Evolutionary conservation across 495 filamentous ascomycete species (phyloP), one percentile per base, ranked within the genome.

Genomic region (Tuber indicum): DNA sequence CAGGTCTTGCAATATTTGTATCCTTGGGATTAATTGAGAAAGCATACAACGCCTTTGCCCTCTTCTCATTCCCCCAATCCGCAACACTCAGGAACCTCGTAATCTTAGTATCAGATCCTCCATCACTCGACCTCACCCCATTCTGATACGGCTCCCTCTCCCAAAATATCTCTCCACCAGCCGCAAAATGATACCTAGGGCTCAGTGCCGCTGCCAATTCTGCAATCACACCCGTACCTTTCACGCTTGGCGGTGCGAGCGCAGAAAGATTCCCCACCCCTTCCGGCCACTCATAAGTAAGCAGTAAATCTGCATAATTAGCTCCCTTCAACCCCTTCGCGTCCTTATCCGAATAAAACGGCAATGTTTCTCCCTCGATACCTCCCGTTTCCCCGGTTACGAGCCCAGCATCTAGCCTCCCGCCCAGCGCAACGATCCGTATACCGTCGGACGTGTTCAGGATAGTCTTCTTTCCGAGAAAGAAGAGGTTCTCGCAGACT

Each of bases 81-180:
- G 92, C 95, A 7, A 98, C 85, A 72, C 93, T 94, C 82, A 98
- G 90, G 84, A 99, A 98, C 36, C 95, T 91, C 5, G 94, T 97
- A 6, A 96, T 84, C 47, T 41, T 73, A 16, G 73, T 32, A 42
- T 77, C 78, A 10, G 32, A 76, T 66, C 72, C 43, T 16, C 45
- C 76, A 49, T 83, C 81, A 9, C 52, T 71, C n/a, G 75, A 73
- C 36, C 71, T 46, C 23, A 74, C 12, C 32, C 49, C 43, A 49
- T 83, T 83, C 70, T 41, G 73, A 87, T 97, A 98, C 0, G 96
- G 94, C 83, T 97, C 96, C 32, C 96, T 90, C 85, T 98, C 95
- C 81, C 90, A 98, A 85, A 92, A 95, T 81, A 90, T 87, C 14
- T 86, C 82, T 12, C 88, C 87, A 0, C 93, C 91, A 19, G 88